Percentiles rank a stretch among this genome's conserved stretches.
These are phyloP conservation scores for Nothophoma quercina DNA, from an alignment of 2,329 filamentous ascomycete species.

Conservation along the genomic window DNA sequence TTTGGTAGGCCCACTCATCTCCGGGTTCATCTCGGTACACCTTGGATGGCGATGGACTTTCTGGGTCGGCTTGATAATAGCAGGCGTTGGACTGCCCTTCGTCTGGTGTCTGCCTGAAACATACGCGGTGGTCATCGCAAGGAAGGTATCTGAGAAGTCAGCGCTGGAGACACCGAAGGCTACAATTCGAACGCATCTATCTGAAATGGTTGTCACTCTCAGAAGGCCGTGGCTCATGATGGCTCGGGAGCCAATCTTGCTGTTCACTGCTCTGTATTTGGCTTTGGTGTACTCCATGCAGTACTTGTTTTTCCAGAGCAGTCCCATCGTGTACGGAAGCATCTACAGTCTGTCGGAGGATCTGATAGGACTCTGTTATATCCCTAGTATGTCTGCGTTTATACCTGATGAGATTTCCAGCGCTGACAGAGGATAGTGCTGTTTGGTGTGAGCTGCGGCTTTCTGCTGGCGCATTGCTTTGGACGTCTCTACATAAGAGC, in stretches of 20 bases:
- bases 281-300: constrained; percentile 65
- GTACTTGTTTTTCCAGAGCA: constrained; percentile 77
- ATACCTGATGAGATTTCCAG: too few species aligned
- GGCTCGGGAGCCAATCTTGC: constrained; percentile 71
- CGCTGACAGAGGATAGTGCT: constrained; percentile 1
- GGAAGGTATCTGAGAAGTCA: constrained; percentile 1
- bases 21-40: constrained; percentile 65
- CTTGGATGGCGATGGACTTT: constrained; percentile 71
- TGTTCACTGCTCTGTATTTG: constrained; percentile 71
- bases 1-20: constrained; percentile 67
- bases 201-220: not conserved
- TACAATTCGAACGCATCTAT: not conserved
- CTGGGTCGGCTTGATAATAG: constrained; percentile 73
- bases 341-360: constrained; percentile 3
- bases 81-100: constrained; percentile 64
- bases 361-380: constrained; percentile 1
- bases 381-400: constrained; percentile 6
- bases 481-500: not conserved
- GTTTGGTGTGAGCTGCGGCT: constrained; percentile 4
- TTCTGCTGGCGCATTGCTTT: constrained; percentile 1
- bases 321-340: constrained; percentile 65
- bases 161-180: not conserved
- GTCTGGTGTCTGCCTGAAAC: constrained; percentile 63
- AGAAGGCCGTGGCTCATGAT: constrained; percentile 61
- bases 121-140: constrained; percentile 43